Conservation (phyloP, 441 rosid genomes). For the Isatis lusitanica region DNA sequence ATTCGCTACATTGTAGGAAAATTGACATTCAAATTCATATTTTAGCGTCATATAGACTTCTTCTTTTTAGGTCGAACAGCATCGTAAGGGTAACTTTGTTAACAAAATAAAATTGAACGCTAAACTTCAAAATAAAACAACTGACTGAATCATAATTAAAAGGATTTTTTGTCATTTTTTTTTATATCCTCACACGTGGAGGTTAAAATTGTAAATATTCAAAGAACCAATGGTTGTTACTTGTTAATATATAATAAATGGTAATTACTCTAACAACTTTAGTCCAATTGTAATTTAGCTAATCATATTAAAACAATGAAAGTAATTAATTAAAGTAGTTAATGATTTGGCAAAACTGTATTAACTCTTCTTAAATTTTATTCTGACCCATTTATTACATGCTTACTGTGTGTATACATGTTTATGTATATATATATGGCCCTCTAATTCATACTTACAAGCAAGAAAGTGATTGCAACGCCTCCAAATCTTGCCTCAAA, state of each 20-base stretch:
- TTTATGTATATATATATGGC: conserved; percentile 11
- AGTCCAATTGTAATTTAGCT: conserved; percentile 2
- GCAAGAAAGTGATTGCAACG: neutral
- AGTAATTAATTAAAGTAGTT: conserved; percentile 18
- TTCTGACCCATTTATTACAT: conserved; percentile 4
- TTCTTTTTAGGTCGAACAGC: neutral
- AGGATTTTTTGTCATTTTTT: neutral
- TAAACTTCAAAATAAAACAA: neutral
- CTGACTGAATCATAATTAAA: neutral
- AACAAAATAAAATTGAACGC: neutral
- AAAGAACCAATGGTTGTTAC: neutral
- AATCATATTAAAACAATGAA: conserved; percentile 6
- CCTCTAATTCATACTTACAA: neutral
- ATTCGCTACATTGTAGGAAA: neutral
- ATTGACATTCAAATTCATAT: neutral
- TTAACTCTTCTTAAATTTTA: conserved; percentile 17
- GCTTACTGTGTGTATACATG: neutral
- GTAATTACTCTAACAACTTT: conserved; percentile 19
- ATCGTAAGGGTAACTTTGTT: neutral
- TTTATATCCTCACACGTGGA: neutral
- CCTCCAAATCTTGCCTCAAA: conserved; percentile 1
- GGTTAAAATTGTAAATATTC: neutral
- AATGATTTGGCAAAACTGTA: conserved; percentile 13
- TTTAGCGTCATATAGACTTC: neutral
- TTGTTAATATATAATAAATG: neutral